Evolutionary conservation across 176 grass and related monocot species (phyloP), one percentile per base, ranked within the genome.

Genomic region (Urochloa ruziziensis): DNA sequence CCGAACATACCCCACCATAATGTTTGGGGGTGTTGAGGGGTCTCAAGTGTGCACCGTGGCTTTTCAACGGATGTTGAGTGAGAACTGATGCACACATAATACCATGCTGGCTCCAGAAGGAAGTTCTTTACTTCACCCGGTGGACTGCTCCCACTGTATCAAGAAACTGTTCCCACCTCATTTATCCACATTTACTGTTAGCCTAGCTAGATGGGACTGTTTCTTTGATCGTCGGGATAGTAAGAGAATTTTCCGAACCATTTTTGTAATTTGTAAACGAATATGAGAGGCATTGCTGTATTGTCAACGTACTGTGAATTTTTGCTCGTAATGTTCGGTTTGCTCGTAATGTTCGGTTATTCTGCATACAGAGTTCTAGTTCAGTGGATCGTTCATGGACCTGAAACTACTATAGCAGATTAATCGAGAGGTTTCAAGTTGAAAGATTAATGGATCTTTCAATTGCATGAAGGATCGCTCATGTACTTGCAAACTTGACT

Each of bases 1-100:
- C 63, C 87, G 90, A 44, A 99, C 88, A 16, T 99, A 96, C 27
- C 93, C 96, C 6, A 86, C 89, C 35, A 85, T 94, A 39, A 88
- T 90, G 87, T 96, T 95, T 77, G 94, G 93, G 23, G 96, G 96
- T 35, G 80, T 95, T 46, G 89, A 93, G 80, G 96, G 96, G 2
- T 92, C 91, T 83, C 93, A 89, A 66, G 91, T 96, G 44, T 94
- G 93, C 83, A 96, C 96, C 16, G 87, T 99, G 64, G 96, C 96
- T 30, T 96, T 96, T 52, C 90, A 83, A 49, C 85, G 82, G 4
- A 24, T 49, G 17, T 92, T 92, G 84, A 67, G 30, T 24, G 13
- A 77, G 61, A 83, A 58, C 15, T 24, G 46, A 86, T 65, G 62
- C n/a, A 18, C 53, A 1, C 29, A 57, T 33, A 32, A 57, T 81